Evolutionary conservation across 176 grass and related monocot species (phyloP).

Genomic region (Saccharum officinarum): DNA sequence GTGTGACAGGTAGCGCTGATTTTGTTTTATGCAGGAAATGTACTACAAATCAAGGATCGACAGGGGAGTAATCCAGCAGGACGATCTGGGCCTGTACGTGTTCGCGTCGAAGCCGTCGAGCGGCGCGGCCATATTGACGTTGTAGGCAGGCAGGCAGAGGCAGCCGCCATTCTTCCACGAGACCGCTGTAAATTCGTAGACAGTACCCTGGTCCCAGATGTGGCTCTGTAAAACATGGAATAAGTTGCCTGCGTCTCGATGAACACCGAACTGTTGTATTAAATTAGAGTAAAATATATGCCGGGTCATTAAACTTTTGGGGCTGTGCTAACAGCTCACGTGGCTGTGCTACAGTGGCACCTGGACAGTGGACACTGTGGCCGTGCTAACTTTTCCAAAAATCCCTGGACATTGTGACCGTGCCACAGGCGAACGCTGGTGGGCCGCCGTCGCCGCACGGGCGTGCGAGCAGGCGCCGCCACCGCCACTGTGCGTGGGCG

Average conservation of each 20-base stretch:
- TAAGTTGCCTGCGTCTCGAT: background rate
- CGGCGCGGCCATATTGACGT: slow-evolving; percentile 79
- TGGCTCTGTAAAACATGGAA: slow-evolving; percentile 6
- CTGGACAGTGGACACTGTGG: too few relatives aligned
- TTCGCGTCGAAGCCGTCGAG: slow-evolving; percentile 98
- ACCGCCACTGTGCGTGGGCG: too few relatives aligned
- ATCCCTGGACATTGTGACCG: too few relatives aligned
- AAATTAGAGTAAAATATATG: too few relatives aligned
- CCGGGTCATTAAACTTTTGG: too few relatives aligned
- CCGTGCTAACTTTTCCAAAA: too few relatives aligned
- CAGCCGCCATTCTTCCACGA: background rate
- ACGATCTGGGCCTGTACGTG: slow-evolving; percentile 68
- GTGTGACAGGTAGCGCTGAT: background rate
- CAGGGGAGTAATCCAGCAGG: slow-evolving; percentile 63
- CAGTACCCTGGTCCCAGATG: background rate
- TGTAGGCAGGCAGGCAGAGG: slow-evolving; percentile 34
- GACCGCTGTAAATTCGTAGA: slow-evolving; percentile 12
- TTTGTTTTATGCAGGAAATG: slow-evolving; percentile 47
- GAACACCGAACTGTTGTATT: background rate
- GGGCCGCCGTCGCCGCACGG: too few relatives aligned
- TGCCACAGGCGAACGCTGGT: too few relatives aligned
- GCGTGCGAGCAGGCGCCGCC: too few relatives aligned
- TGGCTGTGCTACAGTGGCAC: too few relatives aligned
- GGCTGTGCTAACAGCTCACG: too few relatives aligned
- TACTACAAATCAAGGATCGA: slow-evolving; percentile 86